Conservation (phyloP, 768 basidiomycete species). For the Tremella fuciformis region DNA sequence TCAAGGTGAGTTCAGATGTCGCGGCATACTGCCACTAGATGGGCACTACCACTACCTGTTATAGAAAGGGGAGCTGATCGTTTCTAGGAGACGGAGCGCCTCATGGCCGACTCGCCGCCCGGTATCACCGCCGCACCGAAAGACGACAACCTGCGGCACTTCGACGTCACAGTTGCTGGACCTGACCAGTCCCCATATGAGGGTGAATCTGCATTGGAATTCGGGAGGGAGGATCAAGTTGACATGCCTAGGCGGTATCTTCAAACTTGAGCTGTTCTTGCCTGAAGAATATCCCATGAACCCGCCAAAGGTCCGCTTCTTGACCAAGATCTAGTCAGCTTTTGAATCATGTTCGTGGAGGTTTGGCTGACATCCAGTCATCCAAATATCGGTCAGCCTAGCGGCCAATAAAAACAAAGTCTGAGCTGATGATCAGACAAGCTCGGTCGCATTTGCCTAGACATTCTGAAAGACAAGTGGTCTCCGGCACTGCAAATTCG, state of each 20-base stretch:
- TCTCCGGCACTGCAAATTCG: constrained; percentile 97
- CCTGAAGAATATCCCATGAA: constrained; percentile 99
- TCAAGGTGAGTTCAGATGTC: constrained; percentile 41
- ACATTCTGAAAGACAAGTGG: constrained; percentile 99
- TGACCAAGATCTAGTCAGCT: constrained; percentile 82
- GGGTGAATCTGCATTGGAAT: constrained; percentile 58
- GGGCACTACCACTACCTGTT: not conserved
- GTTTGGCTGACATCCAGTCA: constrained; percentile 55
- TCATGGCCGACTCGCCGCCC: constrained; percentile 93
- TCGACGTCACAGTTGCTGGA: constrained; percentile 94
- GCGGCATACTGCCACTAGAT: not conserved
- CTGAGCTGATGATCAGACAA: constrained; percentile 65
- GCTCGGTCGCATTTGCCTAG: constrained; percentile 94
- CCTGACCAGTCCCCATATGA: constrained; percentile 91
- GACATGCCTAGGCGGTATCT: constrained; percentile 68
- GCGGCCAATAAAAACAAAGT: no score
- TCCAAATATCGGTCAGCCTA: constrained; percentile 96
- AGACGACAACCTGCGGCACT: constrained; percentile 96
- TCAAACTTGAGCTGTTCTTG: constrained; percentile 94
- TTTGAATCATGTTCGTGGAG: not conserved
- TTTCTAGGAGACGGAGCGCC: constrained; percentile 87
- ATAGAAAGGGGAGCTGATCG: constrained; percentile 1
- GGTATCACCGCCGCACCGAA: constrained; percentile 94
- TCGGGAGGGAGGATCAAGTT: not conserved
- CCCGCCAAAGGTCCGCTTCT: constrained; percentile 94